These are phyloP conservation scores for Ogataea hybrid DNA, from an alignment of 1,139 yeast genomes.

Conservation along the genomic window DNA sequence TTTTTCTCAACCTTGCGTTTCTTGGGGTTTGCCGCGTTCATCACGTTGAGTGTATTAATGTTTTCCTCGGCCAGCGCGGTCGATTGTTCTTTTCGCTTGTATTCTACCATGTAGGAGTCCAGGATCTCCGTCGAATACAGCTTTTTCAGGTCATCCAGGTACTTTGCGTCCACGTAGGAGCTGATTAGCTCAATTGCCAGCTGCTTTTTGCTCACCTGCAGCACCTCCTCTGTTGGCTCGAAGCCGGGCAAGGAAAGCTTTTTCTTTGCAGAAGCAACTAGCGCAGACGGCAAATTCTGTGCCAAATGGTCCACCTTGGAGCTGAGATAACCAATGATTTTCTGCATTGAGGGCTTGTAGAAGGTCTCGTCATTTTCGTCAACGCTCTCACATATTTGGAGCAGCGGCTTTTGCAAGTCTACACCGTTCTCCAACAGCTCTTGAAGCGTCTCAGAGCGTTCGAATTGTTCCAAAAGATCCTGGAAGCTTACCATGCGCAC, in stretches of 20 bases:
- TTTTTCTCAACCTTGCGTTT: slow-evolving; percentile 32
- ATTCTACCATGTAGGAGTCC: slow-evolving; percentile 32
- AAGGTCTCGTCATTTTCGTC: slow-evolving; percentile 48
- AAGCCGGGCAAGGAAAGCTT: slow-evolving; percentile 24
- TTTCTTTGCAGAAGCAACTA: slow-evolving; percentile 29
- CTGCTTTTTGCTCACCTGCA: slow-evolving; percentile 16
- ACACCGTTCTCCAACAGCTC: slow-evolving; percentile 30
- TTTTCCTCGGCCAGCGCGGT: slow-evolving; percentile 39
- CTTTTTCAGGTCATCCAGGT: slow-evolving; percentile 15
- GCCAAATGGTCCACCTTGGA: slow-evolving; percentile 34
- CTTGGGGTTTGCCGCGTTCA: slow-evolving; percentile 25
- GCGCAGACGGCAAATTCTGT: slow-evolving; percentile 32
- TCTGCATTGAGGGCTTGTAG: slow-evolving; percentile 41
- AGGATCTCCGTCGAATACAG: slow-evolving; percentile 35
- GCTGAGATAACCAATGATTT: slow-evolving; percentile 36
- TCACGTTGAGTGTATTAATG: slow-evolving; percentile 33
- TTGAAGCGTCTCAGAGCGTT: slow-evolving; percentile 32
- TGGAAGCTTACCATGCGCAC: slow-evolving; percentile 44
- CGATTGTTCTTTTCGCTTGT: slow-evolving; percentile 33
- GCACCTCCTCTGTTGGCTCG: slow-evolving; percentile 17
- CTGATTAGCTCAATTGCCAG: slow-evolving; percentile 27
- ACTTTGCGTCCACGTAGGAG: slow-evolving; percentile 26
- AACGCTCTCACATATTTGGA: slow-evolving; percentile 42
- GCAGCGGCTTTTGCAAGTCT: slow-evolving; percentile 31
- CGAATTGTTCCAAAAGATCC: slow-evolving; percentile 47